These are phyloP conservation scores for Lipomyces sp. DNA, from an alignment of 805 yeast genomes.

Conservation along the genomic window DNA sequence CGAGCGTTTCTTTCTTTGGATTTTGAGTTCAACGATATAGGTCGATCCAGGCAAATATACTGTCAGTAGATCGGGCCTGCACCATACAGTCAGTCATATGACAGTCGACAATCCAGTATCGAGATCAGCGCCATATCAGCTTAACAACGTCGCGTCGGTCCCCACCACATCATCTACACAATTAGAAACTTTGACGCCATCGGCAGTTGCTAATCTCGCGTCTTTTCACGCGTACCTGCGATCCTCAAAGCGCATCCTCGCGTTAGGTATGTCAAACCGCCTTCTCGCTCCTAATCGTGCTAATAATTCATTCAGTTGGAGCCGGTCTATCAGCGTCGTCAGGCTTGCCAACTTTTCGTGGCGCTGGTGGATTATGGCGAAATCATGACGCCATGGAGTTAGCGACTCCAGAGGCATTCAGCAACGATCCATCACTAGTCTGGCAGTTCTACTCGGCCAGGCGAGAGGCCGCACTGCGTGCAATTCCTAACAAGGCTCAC, in stretches of 20 bases:
- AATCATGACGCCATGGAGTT: constrained; percentile 77
- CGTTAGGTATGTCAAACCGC: constrained; percentile 40
- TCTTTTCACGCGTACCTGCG: constrained; percentile 46
- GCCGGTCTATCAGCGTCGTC: constrained; percentile 82
- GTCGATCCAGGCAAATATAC: neutral
- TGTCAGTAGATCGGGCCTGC: neutral
- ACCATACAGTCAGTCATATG: neutral
- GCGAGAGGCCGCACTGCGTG: constrained; percentile 64
- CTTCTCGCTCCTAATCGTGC: neutral
- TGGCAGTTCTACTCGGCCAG: constrained; percentile 84
- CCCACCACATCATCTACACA: neutral
- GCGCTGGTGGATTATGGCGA: constrained; percentile 76
- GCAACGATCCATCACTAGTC: constrained; percentile 79
- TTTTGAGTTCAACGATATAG: neutral
- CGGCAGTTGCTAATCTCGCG: constrained; percentile 31
- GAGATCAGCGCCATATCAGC: neutral
- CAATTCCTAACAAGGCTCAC: constrained; percentile 78
- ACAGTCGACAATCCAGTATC: neutral
- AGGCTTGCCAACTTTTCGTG: constrained; percentile 76
- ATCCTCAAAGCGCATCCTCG: constrained; percentile 46
- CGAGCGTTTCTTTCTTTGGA: neutral
- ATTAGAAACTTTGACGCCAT: neutral
- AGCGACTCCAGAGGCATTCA: constrained; percentile 91
- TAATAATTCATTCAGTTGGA: constrained; percentile 50
- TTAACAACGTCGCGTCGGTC: neutral